Evolutionary conservation across 2,329 filamentous ascomycete species (phyloP).

Genomic region (Trichoderma sp.): DNA sequence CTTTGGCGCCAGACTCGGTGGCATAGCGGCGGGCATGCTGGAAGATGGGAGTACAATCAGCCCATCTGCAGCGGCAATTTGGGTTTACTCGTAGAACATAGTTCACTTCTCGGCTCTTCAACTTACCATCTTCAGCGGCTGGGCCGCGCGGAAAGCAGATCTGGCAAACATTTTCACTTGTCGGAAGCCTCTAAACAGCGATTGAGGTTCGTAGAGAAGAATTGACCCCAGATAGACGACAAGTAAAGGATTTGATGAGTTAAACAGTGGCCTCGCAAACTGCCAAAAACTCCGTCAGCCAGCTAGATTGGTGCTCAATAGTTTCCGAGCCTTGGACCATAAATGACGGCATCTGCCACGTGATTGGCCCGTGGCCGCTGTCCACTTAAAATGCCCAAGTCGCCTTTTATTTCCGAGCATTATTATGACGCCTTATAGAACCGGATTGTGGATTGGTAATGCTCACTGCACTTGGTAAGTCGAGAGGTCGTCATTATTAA

Average conservation of each 20-base stretch:
- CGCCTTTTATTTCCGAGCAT: not conserved
- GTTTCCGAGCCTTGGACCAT: conserved; percentile 6
- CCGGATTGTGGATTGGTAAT: not conserved
- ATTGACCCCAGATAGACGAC: not conserved
- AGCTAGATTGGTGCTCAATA: not conserved
- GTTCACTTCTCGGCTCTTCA: not conserved
- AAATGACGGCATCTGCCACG: conserved; percentile 19
- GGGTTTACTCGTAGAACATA: not conserved
- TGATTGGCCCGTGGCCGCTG: conserved; percentile 12
- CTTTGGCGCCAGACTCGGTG: conserved; percentile 53
- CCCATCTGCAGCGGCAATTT: not conserved
- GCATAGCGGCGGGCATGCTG: conserved; percentile 63
- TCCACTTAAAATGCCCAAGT: not conserved
- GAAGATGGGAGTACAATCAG: not conserved
- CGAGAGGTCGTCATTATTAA: not conserved
- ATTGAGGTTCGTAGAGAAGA: not conserved
- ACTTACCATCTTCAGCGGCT: conserved; percentile 64
- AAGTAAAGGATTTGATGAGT: not conserved
- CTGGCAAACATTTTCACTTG: conserved; percentile 61
- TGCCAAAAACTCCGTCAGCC: not conserved
- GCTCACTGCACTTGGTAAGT: not conserved
- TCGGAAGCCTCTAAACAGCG: not conserved
- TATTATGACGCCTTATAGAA: not conserved
- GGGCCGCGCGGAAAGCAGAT: conserved; percentile 59
- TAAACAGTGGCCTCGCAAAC: not conserved